Percentiles rank a stretch among this genome's conserved stretches.
These are phyloP conservation scores for Aegilops speltoides DNA, from an alignment of 176 grass and related monocot species.

Conservation along the genomic window DNA sequence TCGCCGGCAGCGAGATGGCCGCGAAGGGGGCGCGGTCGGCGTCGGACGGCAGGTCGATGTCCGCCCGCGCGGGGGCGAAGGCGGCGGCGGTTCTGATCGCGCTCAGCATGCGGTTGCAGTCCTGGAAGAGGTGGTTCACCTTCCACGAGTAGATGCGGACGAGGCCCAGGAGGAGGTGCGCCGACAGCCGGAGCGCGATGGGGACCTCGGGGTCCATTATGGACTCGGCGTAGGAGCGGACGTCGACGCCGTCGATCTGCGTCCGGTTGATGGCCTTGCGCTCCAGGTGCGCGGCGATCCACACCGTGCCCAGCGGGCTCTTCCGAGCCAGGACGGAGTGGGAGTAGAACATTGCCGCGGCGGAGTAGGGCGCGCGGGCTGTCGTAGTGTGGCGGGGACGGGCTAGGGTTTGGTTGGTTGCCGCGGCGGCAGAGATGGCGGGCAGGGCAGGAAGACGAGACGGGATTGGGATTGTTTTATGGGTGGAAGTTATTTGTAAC, in stretches of 20 bases:
- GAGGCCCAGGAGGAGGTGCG: conserved; percentile 85
- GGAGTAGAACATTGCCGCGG: conserved; percentile 77
- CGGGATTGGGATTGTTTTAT: no score
- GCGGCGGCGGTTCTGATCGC: conserved; percentile 50
- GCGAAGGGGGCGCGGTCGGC: conserved; percentile 55
- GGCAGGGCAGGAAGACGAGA: no score
- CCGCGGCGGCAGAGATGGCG: no score
- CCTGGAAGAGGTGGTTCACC: conserved; percentile 80
- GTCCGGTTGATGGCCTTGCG: conserved; percentile 69
- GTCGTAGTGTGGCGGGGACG: no score
- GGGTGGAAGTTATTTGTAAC: no score
- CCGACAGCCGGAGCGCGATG: conserved; percentile 87
- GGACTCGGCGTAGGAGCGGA: conserved; percentile 67
- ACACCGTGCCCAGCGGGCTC: conserved; percentile 64
- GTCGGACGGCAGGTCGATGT: conserved; percentile 55
- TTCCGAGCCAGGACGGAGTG: conserved; percentile 80
- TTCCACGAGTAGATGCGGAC: conserved; percentile 96
- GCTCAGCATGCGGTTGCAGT: conserved; percentile 73
- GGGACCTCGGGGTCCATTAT: conserved; percentile 87
- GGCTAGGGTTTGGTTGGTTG: no score
- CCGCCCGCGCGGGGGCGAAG: conserved; percentile 43
- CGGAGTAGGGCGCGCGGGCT: no score
- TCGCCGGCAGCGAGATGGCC: conserved; percentile 70
- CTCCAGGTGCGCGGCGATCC: conserved; percentile 95
- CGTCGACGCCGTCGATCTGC: conserved; percentile 80